Conservation (phyloP, 768 basidiomycete species). For the Serendipita vermifera region DNA sequence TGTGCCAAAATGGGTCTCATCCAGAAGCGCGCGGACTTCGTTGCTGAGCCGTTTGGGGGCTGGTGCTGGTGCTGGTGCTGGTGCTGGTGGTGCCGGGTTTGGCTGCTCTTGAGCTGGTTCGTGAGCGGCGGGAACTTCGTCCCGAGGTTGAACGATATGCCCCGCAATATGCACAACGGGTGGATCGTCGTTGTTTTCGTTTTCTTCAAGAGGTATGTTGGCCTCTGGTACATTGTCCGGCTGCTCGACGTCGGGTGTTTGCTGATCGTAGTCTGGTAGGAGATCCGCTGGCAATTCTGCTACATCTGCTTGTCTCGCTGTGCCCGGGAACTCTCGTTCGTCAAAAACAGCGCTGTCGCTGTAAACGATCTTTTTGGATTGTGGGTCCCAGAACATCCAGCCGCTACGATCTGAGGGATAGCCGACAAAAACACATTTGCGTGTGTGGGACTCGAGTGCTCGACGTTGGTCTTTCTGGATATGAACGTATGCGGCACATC, state of each 20-base stretch:
- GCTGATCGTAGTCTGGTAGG: too few relatives aligned
- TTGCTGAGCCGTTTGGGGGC: neutral
- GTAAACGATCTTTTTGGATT: conserved; percentile 20
- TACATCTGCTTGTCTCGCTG: neutral
- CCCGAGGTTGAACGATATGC: neutral
- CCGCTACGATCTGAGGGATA: conserved; percentile 25
- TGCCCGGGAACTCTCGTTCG: conserved; percentile 21
- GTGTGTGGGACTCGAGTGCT: neutral
- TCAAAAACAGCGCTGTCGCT: conserved; percentile 24
- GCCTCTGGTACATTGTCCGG: neutral
- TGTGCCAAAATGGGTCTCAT: neutral
- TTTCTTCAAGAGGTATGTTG: neutral
- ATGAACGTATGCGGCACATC: neutral
- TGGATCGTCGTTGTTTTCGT: neutral
- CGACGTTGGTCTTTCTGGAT: neutral
- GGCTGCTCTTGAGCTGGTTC: neutral
- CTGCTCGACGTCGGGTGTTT: neutral
- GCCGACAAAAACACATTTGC: conserved; percentile 28
- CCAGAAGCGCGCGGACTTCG: neutral
- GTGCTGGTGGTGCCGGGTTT: too few relatives aligned
- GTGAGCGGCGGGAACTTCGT: neutral
- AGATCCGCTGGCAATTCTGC: neutral
- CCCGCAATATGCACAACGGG: neutral
- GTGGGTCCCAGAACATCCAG: conserved; percentile 27
- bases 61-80: too few relatives aligned